Conservation (phyloP, 1,139 yeast genomes). For the Hansenula anomala region DNA sequence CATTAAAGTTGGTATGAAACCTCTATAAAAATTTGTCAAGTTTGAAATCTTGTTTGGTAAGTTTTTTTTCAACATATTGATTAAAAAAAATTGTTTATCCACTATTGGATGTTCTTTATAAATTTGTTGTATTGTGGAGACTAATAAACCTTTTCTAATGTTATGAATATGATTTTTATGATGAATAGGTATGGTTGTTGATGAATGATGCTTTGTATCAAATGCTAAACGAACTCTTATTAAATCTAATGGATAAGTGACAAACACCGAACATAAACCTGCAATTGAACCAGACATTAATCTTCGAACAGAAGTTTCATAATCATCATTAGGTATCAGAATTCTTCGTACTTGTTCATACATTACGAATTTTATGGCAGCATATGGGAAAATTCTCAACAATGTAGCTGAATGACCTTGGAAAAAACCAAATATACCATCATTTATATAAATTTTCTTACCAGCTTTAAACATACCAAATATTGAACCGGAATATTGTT, state of each 20-base stretch:
- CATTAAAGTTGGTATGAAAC: conserved; percentile 87
- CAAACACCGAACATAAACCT: conserved; percentile 80
- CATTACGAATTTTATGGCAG: conserved; percentile 95
- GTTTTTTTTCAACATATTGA: conserved; percentile 19
- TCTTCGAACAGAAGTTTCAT: conserved; percentile 79
- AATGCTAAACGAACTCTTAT: conserved; percentile 90
- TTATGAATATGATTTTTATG: conserved; percentile 23
- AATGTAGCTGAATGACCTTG: conserved; percentile 96
- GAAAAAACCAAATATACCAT: conserved; percentile 80
- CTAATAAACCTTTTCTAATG: conserved; percentile 46
- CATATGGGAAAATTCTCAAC: conserved; percentile 90
- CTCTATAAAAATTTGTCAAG: conserved; percentile 78
- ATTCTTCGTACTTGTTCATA: conserved; percentile 86
- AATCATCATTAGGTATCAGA: conserved; percentile 65
- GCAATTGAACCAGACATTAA: conserved; percentile 87
- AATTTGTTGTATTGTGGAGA: conserved; percentile 48
- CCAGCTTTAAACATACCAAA: conserved; percentile 75
- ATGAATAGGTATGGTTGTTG: too few relatives aligned
- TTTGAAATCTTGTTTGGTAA: conserved; percentile 30
- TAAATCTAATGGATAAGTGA: conserved; percentile 90
- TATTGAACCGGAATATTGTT: conserved; percentile 75
- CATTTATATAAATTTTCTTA: conserved; percentile 54
- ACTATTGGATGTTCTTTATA: conserved; percentile 55
- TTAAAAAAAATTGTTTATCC: conserved; percentile 19
- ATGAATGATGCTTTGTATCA: conserved; percentile 51